phyloP scores from a whole-genome alignment of 2,329 filamentous ascomycete genomes.

The Hypoxylon sp. region DNA sequence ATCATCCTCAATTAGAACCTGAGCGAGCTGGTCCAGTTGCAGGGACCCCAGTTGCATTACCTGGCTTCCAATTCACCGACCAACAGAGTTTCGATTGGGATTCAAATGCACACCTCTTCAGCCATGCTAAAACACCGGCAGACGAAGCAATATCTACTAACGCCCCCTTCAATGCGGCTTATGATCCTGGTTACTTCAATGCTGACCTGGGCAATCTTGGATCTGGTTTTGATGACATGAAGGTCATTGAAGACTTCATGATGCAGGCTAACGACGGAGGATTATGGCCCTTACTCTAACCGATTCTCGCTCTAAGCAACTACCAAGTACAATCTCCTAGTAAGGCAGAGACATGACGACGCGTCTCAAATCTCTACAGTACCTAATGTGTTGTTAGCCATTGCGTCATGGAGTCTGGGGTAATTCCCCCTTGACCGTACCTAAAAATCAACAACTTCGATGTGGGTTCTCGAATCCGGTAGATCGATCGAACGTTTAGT shows the following conservation, averaged over 20 bases:
- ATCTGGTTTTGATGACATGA: slow-evolving; percentile 34
- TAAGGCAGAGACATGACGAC: background rate
- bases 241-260: slow-evolving; percentile 37
- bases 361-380: background rate
- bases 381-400: background rate
- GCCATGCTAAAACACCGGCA: background rate
- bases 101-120: background rate
- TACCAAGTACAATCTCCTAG: background rate
- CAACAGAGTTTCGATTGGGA: slow-evolving; percentile 23
- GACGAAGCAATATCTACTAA: slow-evolving; percentile 2
- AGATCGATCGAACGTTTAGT: background rate
- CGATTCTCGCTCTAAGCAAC: background rate
- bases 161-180: slow-evolving; percentile 1
- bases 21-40: background rate
- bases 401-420: background rate
- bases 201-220: slow-evolving; percentile 13
- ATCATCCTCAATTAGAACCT: background rate
- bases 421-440: background rate
- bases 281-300: slow-evolving; percentile 34
- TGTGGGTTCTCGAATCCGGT: background rate
- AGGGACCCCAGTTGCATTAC: background rate
- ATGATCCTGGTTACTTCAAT: slow-evolving; percentile 20
- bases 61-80: background rate
- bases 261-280: slow-evolving; percentile 27
- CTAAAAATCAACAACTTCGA: background rate